Percentiles rank a stretch among this genome's conserved stretches.
These are phyloP conservation scores for Tetrapisispora arboricola DNA, from an alignment of 805 yeast genomes.

Conservation along the genomic window DNA sequence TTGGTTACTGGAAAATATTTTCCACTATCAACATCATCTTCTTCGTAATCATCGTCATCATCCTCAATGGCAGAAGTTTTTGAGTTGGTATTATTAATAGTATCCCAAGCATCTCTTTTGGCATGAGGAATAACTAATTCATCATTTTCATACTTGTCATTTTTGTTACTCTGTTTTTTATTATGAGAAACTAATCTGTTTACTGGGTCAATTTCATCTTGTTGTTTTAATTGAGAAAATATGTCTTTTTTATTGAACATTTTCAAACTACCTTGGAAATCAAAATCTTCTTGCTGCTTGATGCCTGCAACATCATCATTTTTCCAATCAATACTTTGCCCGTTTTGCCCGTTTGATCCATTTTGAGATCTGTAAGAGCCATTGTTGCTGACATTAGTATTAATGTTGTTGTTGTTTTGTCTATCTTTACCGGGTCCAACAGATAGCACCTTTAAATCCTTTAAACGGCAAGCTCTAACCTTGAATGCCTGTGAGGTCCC, in stretches of 20 bases:
- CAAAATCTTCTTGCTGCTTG: slow-evolving; percentile 56
- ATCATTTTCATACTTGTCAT: slow-evolving; percentile 46
- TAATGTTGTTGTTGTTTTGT: slow-evolving; percentile 9
- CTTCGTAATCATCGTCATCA: slow-evolving; percentile 14
- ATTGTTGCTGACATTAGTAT: slow-evolving; percentile 4
- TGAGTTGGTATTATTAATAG: slow-evolving; percentile 10
- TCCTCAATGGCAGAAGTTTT: slow-evolving; percentile 10
- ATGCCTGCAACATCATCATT: slow-evolving; percentile 40
- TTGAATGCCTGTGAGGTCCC: slow-evolving; percentile 26
- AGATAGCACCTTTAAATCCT: slow-evolving; percentile 27
- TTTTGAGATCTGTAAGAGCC: neutral
- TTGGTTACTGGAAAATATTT: slow-evolving; percentile 26
- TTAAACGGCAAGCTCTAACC: slow-evolving; percentile 27
- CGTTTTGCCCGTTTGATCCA: too few species aligned
- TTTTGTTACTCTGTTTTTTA: slow-evolving; percentile 29
- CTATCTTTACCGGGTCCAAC: slow-evolving; percentile 10
- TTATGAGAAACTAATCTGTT: slow-evolving; percentile 70
- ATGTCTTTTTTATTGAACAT: slow-evolving; percentile 75
- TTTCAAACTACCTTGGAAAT: slow-evolving; percentile 70
- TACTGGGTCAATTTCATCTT: slow-evolving; percentile 50
- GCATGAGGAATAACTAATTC: slow-evolving; percentile 60
- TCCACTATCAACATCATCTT: slow-evolving; percentile 12
- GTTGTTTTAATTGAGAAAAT: slow-evolving; percentile 60
- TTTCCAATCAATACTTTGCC: slow-evolving; percentile 34
- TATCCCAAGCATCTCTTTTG: slow-evolving; percentile 47